These are phyloP conservation scores for Canariomyces notabilis DNA, from an alignment of 2,329 filamentous ascomycete genomes.

Conservation along the genomic window DNA sequence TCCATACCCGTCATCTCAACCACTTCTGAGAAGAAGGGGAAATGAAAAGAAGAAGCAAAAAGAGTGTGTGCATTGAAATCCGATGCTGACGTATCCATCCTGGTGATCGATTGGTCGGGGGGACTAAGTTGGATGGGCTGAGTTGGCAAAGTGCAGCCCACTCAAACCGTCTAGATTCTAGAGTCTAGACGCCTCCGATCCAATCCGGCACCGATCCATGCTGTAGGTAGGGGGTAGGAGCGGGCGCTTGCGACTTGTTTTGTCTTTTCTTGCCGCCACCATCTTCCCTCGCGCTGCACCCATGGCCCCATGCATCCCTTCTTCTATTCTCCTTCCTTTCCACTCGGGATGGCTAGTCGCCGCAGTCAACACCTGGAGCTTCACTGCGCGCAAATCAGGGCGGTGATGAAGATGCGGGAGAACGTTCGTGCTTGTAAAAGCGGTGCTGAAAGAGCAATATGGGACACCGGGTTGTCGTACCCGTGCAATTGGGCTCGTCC, in stretches of 20 bases:
- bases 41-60: neutral
- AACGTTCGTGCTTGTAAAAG: no score
- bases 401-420: neutral
- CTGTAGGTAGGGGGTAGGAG: neutral
- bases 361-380: constrained; percentile 6
- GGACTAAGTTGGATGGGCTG: neutral
- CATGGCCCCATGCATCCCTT: no score
- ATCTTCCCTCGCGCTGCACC: no score
- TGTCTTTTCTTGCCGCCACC: neutral
- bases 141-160: neutral
- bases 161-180: neutral
- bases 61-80: neutral
- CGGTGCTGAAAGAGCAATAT: neutral
- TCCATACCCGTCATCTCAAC: constrained; percentile 15
- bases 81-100: no score
- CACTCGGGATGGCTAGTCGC: neutral
- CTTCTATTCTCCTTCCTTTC: neutral
- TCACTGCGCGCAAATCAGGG: neutral
- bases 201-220: neutral
- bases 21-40: no score
- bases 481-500: neutral
- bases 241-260: neutral
- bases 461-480: constrained; percentile 1
- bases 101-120: neutral
- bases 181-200: neutral